These are phyloP conservation scores for Pyrenophora tritici-repentis DNA, from an alignment of 2,329 filamentous ascomycete genomes.

Conservation along the genomic window DNA sequence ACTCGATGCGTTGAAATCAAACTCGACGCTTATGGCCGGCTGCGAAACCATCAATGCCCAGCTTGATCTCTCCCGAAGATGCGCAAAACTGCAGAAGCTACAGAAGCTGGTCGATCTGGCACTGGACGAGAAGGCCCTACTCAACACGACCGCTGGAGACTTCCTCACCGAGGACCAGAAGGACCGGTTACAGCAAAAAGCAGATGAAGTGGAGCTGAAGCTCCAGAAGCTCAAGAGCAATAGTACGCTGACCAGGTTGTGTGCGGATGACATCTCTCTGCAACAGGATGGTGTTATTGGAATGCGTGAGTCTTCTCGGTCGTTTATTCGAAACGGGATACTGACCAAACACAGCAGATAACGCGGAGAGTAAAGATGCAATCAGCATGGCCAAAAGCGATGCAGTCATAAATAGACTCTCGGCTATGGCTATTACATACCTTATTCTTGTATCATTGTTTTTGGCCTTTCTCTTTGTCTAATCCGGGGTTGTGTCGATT, in stretches of 20 bases:
- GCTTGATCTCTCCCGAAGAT: slow-evolving; percentile 22
- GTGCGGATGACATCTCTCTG: slow-evolving; percentile 3
- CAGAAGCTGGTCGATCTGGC: slow-evolving; percentile 25
- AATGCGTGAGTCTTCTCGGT: neutral
- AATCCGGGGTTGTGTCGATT: too few relatives aligned
- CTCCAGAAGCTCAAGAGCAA: slow-evolving; percentile 31
- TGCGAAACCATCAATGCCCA: slow-evolving; percentile 33
- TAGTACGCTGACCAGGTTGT: slow-evolving; percentile 32
- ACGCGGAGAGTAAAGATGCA: slow-evolving; percentile 16
- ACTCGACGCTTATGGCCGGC: slow-evolving; percentile 30
- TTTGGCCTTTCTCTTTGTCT: too few relatives aligned
- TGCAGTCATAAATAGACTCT: neutral
- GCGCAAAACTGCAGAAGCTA: slow-evolving; percentile 28
- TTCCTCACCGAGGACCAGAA: slow-evolving; percentile 30
- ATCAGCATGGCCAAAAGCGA: slow-evolving; percentile 10
- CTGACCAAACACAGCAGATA: slow-evolving; percentile 8
- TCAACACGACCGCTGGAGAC: slow-evolving; percentile 21
- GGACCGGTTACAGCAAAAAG: slow-evolving; percentile 28
- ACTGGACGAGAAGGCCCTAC: slow-evolving; percentile 22
- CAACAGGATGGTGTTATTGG: slow-evolving; percentile 17
- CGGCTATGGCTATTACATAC: too few relatives aligned
- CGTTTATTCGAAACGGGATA: neutral
- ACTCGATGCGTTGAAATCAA: slow-evolving; percentile 28
- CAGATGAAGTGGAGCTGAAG: slow-evolving; percentile 32
- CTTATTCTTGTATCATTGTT: too few relatives aligned